Evolutionary conservation across 164 flowering plant species (phyloP), one percentile per base, ranked within the genome.

Genomic region (Magnolia changhungtana): DNA sequence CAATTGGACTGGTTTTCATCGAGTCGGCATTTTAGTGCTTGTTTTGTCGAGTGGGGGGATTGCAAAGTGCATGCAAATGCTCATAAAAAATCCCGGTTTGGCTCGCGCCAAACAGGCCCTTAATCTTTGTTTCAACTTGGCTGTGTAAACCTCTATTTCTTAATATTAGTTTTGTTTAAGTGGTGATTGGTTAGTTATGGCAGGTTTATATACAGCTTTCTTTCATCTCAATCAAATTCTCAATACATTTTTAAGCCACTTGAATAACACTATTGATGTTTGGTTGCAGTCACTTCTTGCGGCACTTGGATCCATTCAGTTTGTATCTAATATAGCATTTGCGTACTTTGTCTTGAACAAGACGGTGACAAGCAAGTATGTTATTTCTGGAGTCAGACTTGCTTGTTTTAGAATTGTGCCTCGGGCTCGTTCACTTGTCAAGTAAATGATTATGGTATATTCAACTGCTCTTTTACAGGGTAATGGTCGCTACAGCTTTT

Each of bases 261-360:
- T 55, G 61, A 55, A 11, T 55, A 55, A 64, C n/a, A 10, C 51
- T 21, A 6, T 75, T 4, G 50, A 51, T 29, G 7, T 66, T 82
- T 75, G 24, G 20, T 72, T 74, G 84, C 92, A 96, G 99, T 96
- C 99, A 52, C 96, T 96, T 80, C 98, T 96, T 82, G 98, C 99
- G 37, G 98, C 99, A 18, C 83, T 96, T 79, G 99, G 99, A 82
- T 96, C 98, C 69, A 74, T 96, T 80, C 98, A 96, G 77, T 94
- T 96, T 80, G 90, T 94, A 49, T 96, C 99, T 66, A 96, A 96
- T 83, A 92, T 96, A 77, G 99, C 96, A 24, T 96, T 96, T 79
- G 92, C 96, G 18, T 94, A 91, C 86, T 91, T 94, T 78, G 98
- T 96, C 21, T 80, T 96, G 78, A 88, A 91, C 82, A 93, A 91